Percentiles rank a stretch among this genome's conserved stretches.
Evolutionary conservation across 1,139 yeast genomes (phyloP).

Genomic region (Ogataea hybrid): DNA sequence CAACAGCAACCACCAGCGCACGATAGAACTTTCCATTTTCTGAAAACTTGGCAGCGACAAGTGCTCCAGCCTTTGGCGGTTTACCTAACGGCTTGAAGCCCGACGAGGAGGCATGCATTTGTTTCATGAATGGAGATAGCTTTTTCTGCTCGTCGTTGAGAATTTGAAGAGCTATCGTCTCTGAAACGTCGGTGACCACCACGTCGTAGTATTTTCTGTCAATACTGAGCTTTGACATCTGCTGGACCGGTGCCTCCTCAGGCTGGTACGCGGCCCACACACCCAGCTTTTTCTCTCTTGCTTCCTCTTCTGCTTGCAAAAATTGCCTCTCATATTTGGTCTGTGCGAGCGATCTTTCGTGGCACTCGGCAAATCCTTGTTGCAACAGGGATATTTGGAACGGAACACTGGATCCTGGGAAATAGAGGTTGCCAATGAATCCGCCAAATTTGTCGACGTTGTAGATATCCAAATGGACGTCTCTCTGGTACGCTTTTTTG

Average conservation of each 20-base stretch:
- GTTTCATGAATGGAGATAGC: constrained; percentile 44
- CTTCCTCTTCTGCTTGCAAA: constrained; percentile 60
- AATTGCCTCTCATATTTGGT: constrained; percentile 56
- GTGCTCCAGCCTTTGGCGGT: constrained; percentile 54
- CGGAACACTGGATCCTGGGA: constrained; percentile 53
- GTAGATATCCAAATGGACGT: constrained; percentile 65
- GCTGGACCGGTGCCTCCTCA: constrained; percentile 32
- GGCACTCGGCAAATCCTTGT: constrained; percentile 64
- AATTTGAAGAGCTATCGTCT: constrained; percentile 50
- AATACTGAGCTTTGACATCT: constrained; percentile 29
- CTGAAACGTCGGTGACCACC: constrained; percentile 53
- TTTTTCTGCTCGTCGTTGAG: constrained; percentile 38
- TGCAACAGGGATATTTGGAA: constrained; percentile 60
- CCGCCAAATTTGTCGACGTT: constrained; percentile 79
- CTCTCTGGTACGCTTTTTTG: constrained; percentile 64
- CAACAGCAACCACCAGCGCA: constrained; percentile 53
- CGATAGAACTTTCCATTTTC: constrained; percentile 60
- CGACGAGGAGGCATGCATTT: constrained; percentile 41
- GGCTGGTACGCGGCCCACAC: constrained; percentile 63
- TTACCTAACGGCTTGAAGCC: constrained; percentile 23
- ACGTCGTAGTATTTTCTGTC: constrained; percentile 55
- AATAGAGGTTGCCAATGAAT: constrained; percentile 69
- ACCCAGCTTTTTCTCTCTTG: constrained; percentile 55
- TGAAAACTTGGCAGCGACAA: constrained; percentile 56
- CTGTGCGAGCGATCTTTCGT: constrained; percentile 61